Conservation (phyloP, 1,284 basidiomycete genomes). For the Mycena sp. region DNA sequence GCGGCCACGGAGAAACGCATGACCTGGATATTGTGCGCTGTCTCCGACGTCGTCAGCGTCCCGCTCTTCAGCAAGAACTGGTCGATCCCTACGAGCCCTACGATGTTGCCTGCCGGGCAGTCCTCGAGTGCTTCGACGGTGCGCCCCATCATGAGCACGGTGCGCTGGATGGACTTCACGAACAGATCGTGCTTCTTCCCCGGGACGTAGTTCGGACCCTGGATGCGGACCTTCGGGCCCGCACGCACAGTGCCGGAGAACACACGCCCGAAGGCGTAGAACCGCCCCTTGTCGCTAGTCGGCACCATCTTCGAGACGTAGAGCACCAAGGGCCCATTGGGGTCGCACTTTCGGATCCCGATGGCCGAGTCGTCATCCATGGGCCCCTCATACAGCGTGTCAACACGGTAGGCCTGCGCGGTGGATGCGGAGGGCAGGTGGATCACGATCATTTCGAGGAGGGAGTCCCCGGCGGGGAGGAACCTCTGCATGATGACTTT, state of each 20-base stretch:
- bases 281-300: constrained; percentile 99
- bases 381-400: constrained; percentile 99
- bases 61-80: constrained; percentile 99
- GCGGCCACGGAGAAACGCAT: constrained; percentile 99
- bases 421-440: constrained; percentile 97
- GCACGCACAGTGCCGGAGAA: constrained; percentile 98
- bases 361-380: constrained; percentile 99
- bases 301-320: constrained; percentile 99
- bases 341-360: constrained; percentile 98
- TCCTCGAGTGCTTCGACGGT: constrained; percentile 99
- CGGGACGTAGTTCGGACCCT: constrained; percentile 98
- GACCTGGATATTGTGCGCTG: constrained; percentile 99
- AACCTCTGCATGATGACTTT: constrained; percentile 99
- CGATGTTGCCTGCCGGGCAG: constrained; percentile 98
- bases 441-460: constrained; percentile 99
- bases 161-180: constrained; percentile 98
- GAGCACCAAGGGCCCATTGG: constrained; percentile 95
- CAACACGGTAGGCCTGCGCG: constrained; percentile 98
- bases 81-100: constrained; percentile 99
- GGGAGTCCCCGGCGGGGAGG: constrained; percentile 97
- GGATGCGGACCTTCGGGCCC: constrained; percentile 98
- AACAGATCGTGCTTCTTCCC: constrained; percentile 99
- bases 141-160: constrained; percentile 99
- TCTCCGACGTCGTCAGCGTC: constrained; percentile 97
- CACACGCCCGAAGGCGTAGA: constrained; percentile 99